Conservation (phyloP, 768 basidiomycete genomes). For the Mycena alexandri region DNA sequence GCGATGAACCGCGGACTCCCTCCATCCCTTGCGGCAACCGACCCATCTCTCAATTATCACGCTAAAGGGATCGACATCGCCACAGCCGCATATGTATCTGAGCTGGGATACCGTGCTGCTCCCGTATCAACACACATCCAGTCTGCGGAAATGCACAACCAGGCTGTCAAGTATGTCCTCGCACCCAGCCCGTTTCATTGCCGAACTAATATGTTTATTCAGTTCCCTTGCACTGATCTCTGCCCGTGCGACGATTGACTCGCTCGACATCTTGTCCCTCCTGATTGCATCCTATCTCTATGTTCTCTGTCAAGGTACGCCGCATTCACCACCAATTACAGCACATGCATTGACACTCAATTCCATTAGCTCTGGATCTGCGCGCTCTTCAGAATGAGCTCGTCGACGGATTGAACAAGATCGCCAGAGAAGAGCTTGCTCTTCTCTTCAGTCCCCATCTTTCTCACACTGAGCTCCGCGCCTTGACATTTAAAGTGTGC, state of each 20-base stretch:
- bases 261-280: slow-evolving; percentile 34
- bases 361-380: slow-evolving; percentile 75
- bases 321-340: not conserved
- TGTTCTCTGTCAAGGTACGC: slow-evolving; percentile 69
- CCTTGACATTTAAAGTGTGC: slow-evolving; percentile 54
- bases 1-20: slow-evolving; percentile 87
- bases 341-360: slow-evolving; percentile 6
- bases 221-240: slow-evolving; percentile 76
- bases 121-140: slow-evolving; percentile 89
- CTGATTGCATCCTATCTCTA: slow-evolving; percentile 37
- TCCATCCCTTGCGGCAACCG: slow-evolving; percentile 82
- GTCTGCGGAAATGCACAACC: slow-evolving; percentile 93
- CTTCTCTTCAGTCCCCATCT: slow-evolving; percentile 58
- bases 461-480: slow-evolving; percentile 47
- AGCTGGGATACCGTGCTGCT: slow-evolving; percentile 85
- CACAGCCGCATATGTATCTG: slow-evolving; percentile 83
- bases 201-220: slow-evolving; percentile 9
- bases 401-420: slow-evolving; percentile 58
- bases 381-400: slow-evolving; percentile 82
- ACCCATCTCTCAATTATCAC: slow-evolving; percentile 86
- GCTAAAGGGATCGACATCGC: slow-evolving; percentile 90
- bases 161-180: slow-evolving; percentile 83
- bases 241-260: slow-evolving; percentile 38
- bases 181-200: not conserved
- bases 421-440: slow-evolving; percentile 64